phyloP scores from a whole-genome alignment of 2,329 filamentous ascomycete species.

The Pseudopithomyces maydicus region DNA sequence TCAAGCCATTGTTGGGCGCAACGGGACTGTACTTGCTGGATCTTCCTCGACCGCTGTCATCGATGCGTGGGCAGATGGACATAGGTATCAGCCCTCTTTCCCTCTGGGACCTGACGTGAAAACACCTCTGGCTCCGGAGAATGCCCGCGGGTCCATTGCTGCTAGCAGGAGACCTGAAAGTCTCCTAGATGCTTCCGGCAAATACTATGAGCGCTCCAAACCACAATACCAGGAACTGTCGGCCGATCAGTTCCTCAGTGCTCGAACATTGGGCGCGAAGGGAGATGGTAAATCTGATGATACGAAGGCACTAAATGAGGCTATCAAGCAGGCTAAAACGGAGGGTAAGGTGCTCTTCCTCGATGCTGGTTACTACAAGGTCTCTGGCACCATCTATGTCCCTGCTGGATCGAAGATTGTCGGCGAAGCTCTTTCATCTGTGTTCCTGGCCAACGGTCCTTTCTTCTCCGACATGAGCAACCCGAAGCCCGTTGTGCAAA shows the following conservation, averaged over 20 bases:
- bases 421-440: conserved; percentile 81
- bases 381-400: conserved; percentile 60
- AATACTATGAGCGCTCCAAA: conserved; percentile 59
- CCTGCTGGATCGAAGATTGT: conserved; percentile 78
- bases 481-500: conserved; percentile 68
- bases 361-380: conserved; percentile 62
- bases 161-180: conserved; percentile 47
- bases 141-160: conserved; percentile 51
- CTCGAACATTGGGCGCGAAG: conserved; percentile 60
- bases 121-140: conserved; percentile 13
- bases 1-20: conserved; percentile 26
- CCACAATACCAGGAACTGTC: conserved; percentile 55
- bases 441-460: conserved; percentile 76
- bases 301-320: conserved; percentile 75
- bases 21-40: conserved; percentile 32
- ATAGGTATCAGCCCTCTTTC: conserved; percentile 41
- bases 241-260: conserved; percentile 65
- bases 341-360: conserved; percentile 61
- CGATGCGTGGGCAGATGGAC: conserved; percentile 40
- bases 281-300: conserved; percentile 88
- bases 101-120: conserved; percentile 31
- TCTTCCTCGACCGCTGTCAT: conserved; percentile 25
- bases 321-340: conserved; percentile 66
- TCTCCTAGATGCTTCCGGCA: conserved; percentile 52
- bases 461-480: conserved; percentile 53